Base-by-base conservation (phyloP, 2,329 filamentous ascomycete genomes). In the Phoma sp. region DNA sequence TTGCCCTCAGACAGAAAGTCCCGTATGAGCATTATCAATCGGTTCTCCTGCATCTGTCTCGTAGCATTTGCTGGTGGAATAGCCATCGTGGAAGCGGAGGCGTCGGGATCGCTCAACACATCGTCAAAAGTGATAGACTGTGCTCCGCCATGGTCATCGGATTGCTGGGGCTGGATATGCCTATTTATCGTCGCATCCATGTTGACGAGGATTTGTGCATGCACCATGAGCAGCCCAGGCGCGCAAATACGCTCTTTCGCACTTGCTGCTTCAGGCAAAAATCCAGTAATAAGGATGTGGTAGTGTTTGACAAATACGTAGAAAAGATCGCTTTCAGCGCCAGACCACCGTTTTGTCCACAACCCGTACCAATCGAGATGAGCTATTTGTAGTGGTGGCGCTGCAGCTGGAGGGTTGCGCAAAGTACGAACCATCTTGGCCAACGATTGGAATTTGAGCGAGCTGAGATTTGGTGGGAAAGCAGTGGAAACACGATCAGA, bases 271-370 rank as follows among this genome's bases (percentile, higher is more conserved):
- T 62, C 53, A 1, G 71, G 78, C 7, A 79, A 67, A 60, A 78
- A 82, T 55, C 95, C 90, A 36, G 90, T 86, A 4, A 88, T 82
- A 3, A 97, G 80, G 18, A 93, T 83, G 72, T 93, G 89, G 65
- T 89, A 96, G 70, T 95, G 88, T 75, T 96, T 96, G 77, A 87
- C 86, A 68, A 97, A 97, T 39, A 96, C 89, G 76, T 93, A 96
- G 70, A 96, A 91, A 30, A 97, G 79, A 68, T 96, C 93, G 4
- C 89, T 96, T 65, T 96, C 92, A 2, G 87, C 86, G 11, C 93
- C 93, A 57, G 86, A 88, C 93, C 93, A 97, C 57, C 91, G 86
- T 35, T 89, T 85, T 7, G 90, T 80, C 93, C 93, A 97, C 0
- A 87, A 86, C 1, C 91, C 90, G 65, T 89, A 86, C 92, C 93